phyloP scores from a whole-genome alignment of 768 basidiomycete genomes.

The Tulasnella sp. region DNA sequence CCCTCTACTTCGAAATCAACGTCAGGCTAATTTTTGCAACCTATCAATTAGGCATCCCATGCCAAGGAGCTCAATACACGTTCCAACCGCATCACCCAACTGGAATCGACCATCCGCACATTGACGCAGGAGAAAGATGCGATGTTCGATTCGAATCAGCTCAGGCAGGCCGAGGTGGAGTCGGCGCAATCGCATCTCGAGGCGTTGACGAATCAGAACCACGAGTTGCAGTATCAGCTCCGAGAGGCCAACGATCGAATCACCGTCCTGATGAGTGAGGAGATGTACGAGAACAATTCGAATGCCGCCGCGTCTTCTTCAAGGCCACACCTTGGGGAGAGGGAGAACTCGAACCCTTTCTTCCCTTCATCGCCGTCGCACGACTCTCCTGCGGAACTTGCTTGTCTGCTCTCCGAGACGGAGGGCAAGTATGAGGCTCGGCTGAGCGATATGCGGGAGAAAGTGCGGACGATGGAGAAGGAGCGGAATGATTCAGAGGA shows the following conservation, averaged over 20 bases:
- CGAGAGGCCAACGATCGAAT: constrained; percentile 69
- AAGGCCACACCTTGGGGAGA: constrained; percentile 2
- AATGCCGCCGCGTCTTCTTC: background rate
- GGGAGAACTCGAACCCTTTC: background rate
- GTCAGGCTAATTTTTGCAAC: background rate
- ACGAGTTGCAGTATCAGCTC: constrained; percentile 79
- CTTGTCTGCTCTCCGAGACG: constrained; percentile 59
- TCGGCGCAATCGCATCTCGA: constrained; percentile 68
- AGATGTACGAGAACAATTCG: background rate
- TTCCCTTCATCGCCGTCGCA: constrained; percentile 25
- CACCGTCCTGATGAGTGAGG: constrained; percentile 52
- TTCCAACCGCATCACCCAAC: constrained; percentile 49
- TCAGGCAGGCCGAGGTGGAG: constrained; percentile 84
- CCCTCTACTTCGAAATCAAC: background rate
- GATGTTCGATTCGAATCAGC: constrained; percentile 78
- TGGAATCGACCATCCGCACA: constrained; percentile 61
- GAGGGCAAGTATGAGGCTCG: constrained; percentile 70
- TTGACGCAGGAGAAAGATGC: constrained; percentile 64
- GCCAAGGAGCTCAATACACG: constrained; percentile 55
- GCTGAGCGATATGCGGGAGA: constrained; percentile 58
- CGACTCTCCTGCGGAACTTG: constrained; percentile 51
- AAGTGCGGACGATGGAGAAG: constrained; percentile 54
- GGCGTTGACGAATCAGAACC: constrained; percentile 61
- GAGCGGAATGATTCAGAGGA: constrained; percentile 83
- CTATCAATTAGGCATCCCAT: constrained; percentile 47